Conservation (phyloP, 495 filamentous ascomycete species). For the Penicillium goetzii region DNA sequence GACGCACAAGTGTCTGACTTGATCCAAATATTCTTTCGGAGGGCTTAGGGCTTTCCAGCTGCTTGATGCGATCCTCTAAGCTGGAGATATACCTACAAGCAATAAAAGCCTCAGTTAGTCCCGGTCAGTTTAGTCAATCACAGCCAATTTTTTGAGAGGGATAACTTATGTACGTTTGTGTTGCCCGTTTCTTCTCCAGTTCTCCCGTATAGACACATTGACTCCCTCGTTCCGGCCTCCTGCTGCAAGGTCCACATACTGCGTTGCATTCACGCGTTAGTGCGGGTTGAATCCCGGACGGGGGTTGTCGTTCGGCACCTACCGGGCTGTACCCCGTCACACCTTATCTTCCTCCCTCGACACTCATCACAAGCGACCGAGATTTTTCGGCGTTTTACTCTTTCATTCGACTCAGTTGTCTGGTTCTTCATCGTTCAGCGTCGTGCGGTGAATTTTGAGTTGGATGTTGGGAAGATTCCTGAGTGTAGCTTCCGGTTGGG, state of each 20-base stretch:
- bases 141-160: background rate
- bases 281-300: slow-evolving; percentile 25
- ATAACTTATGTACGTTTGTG: slow-evolving; percentile 24
- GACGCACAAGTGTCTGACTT: slow-evolving; percentile 22
- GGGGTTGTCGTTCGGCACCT: slow-evolving; percentile 8
- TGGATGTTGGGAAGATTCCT: background rate
- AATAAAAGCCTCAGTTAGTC: background rate
- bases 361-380: slow-evolving; percentile 46
- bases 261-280: slow-evolving; percentile 4
- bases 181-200: slow-evolving; percentile 38
- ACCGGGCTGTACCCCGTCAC: slow-evolving; percentile 47
- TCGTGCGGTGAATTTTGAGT: background rate
- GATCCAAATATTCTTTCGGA: slow-evolving; percentile 10
- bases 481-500: background rate
- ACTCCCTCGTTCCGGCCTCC: slow-evolving; percentile 22
- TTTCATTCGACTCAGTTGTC: background rate
- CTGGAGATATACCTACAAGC: slow-evolving; percentile 31
- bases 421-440: background rate
- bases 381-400: slow-evolving; percentile 41
- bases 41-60: slow-evolving; percentile 29
- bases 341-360: slow-evolving; percentile 40
- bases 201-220: slow-evolving; percentile 41
- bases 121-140: background rate
- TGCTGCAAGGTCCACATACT: slow-evolving; percentile 46
- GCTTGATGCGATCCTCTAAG: slow-evolving; percentile 37